Conservation (phyloP, 164 flowering plant genomes). For the Euptelea pleiosperma region DNA sequence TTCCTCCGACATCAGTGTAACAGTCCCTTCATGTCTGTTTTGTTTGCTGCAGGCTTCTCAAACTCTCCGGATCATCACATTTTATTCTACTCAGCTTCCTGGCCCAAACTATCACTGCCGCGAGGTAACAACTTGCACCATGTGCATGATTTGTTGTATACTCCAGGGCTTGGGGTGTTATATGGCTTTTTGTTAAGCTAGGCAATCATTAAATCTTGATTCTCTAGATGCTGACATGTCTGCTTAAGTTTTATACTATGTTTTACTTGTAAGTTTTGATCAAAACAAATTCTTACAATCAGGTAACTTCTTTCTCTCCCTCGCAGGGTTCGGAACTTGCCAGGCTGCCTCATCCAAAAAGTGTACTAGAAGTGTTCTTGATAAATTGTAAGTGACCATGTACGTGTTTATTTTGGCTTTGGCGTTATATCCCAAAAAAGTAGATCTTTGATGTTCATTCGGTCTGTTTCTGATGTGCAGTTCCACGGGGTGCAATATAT, state of each 20-base stretch:
- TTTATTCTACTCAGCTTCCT: slow-evolving; percentile 95
- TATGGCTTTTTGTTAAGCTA: background rate
- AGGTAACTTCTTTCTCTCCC: background rate
- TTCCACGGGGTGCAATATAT: slow-evolving; percentile 80
- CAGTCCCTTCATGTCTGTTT: slow-evolving; percentile 3
- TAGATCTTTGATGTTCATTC: slow-evolving; percentile 4
- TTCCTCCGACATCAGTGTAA: too few relatives aligned
- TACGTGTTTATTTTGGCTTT: background rate
- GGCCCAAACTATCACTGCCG: slow-evolving; percentile 99
- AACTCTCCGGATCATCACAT: slow-evolving; percentile 77
- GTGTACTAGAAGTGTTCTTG: slow-evolving; percentile 62
- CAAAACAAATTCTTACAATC: background rate
- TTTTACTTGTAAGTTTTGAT: background rate
- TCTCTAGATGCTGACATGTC: background rate
- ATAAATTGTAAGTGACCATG: slow-evolving; percentile 56
- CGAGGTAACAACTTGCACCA: slow-evolving; percentile 47
- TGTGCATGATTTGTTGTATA: background rate
- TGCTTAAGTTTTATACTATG: background rate
- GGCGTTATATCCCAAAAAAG: background rate
- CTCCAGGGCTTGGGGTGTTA: too few relatives aligned
- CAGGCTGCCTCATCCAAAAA: slow-evolving; percentile 72
- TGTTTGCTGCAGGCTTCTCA: slow-evolving; percentile 66
- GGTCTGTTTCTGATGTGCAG: slow-evolving; percentile 41
- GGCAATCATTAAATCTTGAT: background rate
- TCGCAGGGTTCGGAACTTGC: slow-evolving; percentile 92